These are phyloP conservation scores for Rhizopogon rudus DNA, from an alignment of 768 basidiomycete species.

Conservation along the genomic window DNA sequence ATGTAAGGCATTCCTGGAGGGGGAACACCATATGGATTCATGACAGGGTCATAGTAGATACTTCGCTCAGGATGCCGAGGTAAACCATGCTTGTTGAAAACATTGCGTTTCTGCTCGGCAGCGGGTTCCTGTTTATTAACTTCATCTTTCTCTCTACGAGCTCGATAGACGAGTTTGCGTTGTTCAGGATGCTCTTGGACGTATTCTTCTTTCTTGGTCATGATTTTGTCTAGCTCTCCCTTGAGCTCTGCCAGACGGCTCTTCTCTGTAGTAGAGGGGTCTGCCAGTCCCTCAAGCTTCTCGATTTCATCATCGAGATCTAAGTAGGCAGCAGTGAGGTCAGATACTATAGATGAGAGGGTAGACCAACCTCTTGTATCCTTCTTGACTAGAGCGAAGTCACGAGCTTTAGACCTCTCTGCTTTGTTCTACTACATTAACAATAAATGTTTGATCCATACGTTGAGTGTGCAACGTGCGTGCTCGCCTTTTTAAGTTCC, in stretches of 20 bases:
- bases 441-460: background rate
- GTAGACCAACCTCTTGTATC: slow-evolving; percentile 69
- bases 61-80: slow-evolving; percentile 89
- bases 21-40: slow-evolving; percentile 91
- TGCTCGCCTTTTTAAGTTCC: slow-evolving; percentile 87
- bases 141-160: slow-evolving; percentile 39
- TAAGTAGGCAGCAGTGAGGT: slow-evolving; percentile 26
- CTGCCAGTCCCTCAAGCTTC: slow-evolving; percentile 48
- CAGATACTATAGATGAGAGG: background rate
- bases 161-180: slow-evolving; percentile 73
- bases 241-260: slow-evolving; percentile 69
- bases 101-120: slow-evolving; percentile 49
- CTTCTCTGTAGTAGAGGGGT: slow-evolving; percentile 47
- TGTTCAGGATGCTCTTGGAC: slow-evolving; percentile 93
- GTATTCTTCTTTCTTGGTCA: slow-evolving; percentile 87
- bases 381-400: slow-evolving; percentile 91
- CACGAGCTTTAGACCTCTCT: slow-evolving; percentile 72
- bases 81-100: slow-evolving; percentile 80
- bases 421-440: slow-evolving; percentile 82
- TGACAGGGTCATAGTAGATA: slow-evolving; percentile 87
- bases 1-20: slow-evolving; percentile 97
- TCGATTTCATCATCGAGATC: slow-evolving; percentile 81
- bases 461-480: slow-evolving; percentile 12
- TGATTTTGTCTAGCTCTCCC: slow-evolving; percentile 72
- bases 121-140: slow-evolving; percentile 35